Conservation (phyloP, 257 asterid species). For the Solanum pennellii region DNA sequence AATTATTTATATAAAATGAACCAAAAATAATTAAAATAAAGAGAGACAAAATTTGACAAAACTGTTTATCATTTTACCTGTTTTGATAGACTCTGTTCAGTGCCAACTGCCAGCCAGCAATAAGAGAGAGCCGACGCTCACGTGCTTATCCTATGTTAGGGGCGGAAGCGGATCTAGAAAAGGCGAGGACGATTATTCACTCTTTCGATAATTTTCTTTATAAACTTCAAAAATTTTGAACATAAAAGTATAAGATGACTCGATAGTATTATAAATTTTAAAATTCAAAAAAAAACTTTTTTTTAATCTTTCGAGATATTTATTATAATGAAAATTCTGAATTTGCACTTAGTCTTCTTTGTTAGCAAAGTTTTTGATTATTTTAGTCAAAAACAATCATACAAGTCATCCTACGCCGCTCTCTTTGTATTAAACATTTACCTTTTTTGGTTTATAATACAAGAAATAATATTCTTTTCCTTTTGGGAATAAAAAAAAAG, state of each 20-base stretch:
- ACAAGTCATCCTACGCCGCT: conserved; percentile 27
- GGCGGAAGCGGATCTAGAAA: neutral
- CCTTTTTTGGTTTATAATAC: neutral
- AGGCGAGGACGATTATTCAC: neutral
- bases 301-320: no score
- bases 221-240: no score
- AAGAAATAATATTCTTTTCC: neutral
- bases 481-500: neutral
- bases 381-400: conserved; percentile 18
- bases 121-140: conserved; percentile 54
- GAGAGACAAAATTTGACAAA: neutral
- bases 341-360: neutral
- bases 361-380: conserved; percentile 17
- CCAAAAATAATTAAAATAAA: neutral
- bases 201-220: no score
- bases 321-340: no score
- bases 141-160: conserved; percentile 42
- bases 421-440: neutral
- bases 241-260: no score
- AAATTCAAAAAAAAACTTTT: no score
- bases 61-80: neutral
- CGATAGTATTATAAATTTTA: no score
- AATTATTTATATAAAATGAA: neutral
- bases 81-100: neutral
- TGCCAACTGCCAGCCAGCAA: conserved; percentile 47